These are phyloP conservation scores for Galeopsis tetrahit DNA, from an alignment of 257 asterid species.

Conservation along the genomic window DNA sequence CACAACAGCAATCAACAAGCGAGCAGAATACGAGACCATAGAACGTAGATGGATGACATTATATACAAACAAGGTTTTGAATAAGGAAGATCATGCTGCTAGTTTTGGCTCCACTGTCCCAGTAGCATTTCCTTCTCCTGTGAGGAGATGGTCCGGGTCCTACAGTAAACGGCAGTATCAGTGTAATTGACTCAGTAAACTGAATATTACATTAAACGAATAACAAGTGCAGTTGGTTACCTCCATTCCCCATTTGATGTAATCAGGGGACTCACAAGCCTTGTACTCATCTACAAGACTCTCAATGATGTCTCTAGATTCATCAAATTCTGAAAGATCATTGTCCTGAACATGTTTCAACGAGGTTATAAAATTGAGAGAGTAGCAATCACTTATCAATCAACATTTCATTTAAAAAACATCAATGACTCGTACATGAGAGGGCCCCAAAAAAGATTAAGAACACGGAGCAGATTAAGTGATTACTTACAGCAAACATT, in stretches of 20 bases:
- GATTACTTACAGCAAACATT: conserved; percentile 90
- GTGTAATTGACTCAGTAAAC: not conserved
- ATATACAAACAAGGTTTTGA: conserved; percentile 20
- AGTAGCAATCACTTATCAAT: not conserved
- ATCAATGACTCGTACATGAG: not conserved
- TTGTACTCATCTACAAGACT: conserved; percentile 98
- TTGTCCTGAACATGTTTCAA: conserved; percentile 69
- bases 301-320: conserved; percentile 95
- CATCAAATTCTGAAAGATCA: conserved; percentile 98
- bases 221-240: conserved; percentile 38
- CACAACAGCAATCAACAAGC: conserved; percentile 1
- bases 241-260: conserved; percentile 99
- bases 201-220: not conserved
- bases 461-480: conserved; percentile 20
- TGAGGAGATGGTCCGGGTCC: conserved; percentile 79
- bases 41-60: not conserved
- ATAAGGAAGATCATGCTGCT: conserved; percentile 43
- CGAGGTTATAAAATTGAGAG: conserved; percentile 12
- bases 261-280: conserved; percentile 99
- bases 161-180: conserved; percentile 34
- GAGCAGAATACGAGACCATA: not conserved
- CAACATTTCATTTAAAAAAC: conserved; percentile 1
- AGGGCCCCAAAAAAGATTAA: conserved; percentile 19
- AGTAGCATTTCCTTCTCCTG: conserved; percentile 84
- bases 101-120: conserved; percentile 76